phyloP scores from a whole-genome alignment of 1,139 yeast species.

The Saccharomyces hybrid region DNA sequence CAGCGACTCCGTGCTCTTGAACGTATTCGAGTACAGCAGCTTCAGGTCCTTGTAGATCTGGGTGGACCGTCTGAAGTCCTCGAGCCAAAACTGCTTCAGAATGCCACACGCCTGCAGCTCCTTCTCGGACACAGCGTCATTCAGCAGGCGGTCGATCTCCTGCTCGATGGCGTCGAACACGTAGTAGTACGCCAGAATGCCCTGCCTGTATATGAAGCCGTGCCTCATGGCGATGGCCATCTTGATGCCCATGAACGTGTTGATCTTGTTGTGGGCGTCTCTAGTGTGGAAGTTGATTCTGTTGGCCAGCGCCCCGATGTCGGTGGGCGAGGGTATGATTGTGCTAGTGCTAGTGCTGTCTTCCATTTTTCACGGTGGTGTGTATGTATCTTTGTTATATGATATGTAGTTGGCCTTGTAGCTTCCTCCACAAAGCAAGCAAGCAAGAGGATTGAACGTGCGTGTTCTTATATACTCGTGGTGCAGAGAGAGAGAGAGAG shows the following conservation, averaged over 20 bases:
- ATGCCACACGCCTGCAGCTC: conserved; percentile 36
- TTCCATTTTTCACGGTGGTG: background rate
- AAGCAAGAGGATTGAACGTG: background rate
- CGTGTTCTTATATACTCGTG: background rate
- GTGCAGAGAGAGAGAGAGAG: background rate
- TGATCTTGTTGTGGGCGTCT: conserved; percentile 57
- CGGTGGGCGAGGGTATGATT: conserved; percentile 60
- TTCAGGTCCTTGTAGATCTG: conserved; percentile 55
- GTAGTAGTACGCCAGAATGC: conserved; percentile 70
- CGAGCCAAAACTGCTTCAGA: conserved; percentile 55
- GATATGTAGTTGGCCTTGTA: background rate
- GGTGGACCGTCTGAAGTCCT: conserved; percentile 58
- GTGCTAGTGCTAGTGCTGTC: background rate
- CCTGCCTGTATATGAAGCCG: conserved; percentile 70
- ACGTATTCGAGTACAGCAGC: conserved; percentile 54
- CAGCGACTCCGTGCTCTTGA: conserved; percentile 46
- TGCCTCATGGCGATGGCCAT: conserved; percentile 72
- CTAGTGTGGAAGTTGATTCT: conserved; percentile 66
- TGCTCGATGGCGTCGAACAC: conserved; percentile 65
- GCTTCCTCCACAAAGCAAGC: background rate
- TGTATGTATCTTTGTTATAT: background rate
- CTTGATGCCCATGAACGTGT: conserved; percentile 61
- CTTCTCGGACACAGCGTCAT: conserved; percentile 39
- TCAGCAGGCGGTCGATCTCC: conserved; percentile 53
- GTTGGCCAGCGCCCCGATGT: conserved; percentile 75